Conservation (phyloP, 345 rosid species). For the Sonneratia alba region DNA sequence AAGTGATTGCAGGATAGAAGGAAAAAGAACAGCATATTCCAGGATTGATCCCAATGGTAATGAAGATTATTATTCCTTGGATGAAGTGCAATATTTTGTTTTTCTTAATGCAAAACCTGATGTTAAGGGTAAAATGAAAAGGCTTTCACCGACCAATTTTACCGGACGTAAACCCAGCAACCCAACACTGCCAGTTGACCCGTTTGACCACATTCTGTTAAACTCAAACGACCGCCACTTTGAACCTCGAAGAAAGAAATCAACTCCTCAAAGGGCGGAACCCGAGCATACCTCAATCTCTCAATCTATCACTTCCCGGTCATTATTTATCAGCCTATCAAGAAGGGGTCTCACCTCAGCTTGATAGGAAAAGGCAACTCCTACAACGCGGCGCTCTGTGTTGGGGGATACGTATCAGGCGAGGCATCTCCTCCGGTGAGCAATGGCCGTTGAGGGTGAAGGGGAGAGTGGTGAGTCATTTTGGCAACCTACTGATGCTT, state of each 20-base stretch:
- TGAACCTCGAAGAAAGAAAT: not conserved
- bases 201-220: constrained; percentile 6
- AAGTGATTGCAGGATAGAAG: not conserved
- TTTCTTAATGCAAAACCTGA: not conserved
- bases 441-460: constrained; percentile 29
- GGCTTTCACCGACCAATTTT: not conserved
- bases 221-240: constrained; percentile 7
- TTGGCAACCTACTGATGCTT: constrained; percentile 39
- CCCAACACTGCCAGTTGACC: constrained; percentile 10
- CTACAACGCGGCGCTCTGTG: not conserved
- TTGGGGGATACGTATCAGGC: not conserved
- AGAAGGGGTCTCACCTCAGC: not conserved
- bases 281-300: not conserved
- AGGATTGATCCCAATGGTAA: not conserved
- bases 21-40: not conserved
- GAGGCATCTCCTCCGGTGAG: not conserved
- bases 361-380: not conserved
- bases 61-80: not conserved
- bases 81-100: too few relatives aligned
- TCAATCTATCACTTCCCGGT: not conserved
- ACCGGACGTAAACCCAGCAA: constrained; percentile 6
- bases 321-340: not conserved
- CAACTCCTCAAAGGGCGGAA: not conserved
- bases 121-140: too few relatives aligned
- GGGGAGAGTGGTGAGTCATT: constrained; percentile 33